A percentile compares a stretch with the other conserved stretches of the same genome.
Conservation (phyloP, 148 eudicot genomes). For the Vaccinium macrocarpon region DNA sequence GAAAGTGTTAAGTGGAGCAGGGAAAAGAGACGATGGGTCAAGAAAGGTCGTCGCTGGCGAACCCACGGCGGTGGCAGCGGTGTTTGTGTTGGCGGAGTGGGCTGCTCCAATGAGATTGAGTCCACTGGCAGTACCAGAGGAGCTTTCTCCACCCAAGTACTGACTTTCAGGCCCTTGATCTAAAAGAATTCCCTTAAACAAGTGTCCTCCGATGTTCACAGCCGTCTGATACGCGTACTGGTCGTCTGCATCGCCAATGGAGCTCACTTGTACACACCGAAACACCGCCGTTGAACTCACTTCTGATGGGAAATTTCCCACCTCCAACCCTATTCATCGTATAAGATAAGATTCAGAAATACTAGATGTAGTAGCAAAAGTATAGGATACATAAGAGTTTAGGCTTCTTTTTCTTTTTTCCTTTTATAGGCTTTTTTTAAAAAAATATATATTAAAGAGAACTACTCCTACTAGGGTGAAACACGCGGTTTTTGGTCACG, state of each 20-base stretch:
- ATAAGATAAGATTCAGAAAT: background rate
- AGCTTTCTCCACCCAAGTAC: slow-evolving; percentile 41
- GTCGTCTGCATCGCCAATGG: slow-evolving; percentile 54
- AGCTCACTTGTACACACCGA: slow-evolving; percentile 71
- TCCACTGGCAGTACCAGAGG: slow-evolving; percentile 42
- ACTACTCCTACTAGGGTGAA: background rate
- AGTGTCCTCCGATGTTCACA: slow-evolving; percentile 76
- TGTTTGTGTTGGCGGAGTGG: slow-evolving; percentile 15
- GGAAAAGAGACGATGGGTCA: slow-evolving; percentile 51
- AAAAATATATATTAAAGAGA: too few species aligned
- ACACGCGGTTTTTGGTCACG: background rate
- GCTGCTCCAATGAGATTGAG: slow-evolving; percentile 33
- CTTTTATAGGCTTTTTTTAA: too few species aligned
- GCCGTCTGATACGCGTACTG: slow-evolving; percentile 81
- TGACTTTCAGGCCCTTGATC: slow-evolving; percentile 68
- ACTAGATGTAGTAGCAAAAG: background rate
- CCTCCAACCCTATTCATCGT: slow-evolving; percentile 46
- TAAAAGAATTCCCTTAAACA: slow-evolving; percentile 74
- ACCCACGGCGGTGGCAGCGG: slow-evolving; percentile 17
- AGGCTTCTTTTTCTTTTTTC: too few species aligned
- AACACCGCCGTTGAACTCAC: slow-evolving; percentile 54
- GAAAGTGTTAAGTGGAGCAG: slow-evolving; percentile 50
- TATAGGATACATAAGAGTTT: background rate
- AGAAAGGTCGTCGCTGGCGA: slow-evolving; percentile 30
- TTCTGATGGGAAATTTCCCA: slow-evolving; percentile 68